phyloP scores from a whole-genome alignment of 495 filamentous ascomycete genomes.

The Haplographium delicatum region DNA sequence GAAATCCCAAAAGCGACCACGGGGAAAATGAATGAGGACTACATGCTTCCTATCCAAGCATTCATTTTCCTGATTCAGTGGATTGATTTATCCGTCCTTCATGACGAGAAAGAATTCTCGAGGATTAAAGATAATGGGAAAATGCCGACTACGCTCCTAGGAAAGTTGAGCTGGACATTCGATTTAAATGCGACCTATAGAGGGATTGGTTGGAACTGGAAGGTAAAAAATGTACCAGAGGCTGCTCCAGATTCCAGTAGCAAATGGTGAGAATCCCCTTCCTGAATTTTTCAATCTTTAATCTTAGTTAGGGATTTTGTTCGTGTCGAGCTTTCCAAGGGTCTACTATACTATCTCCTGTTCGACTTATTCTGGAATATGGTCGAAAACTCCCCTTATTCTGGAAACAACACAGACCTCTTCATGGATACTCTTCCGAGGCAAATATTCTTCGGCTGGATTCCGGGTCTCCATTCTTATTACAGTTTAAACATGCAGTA shows the following conservation, averaged over 20 bases:
- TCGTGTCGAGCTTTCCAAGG: neutral
- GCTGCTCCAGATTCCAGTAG: neutral
- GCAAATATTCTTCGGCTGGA: conserved; percentile 2
- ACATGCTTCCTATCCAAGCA: conserved; percentile 11
- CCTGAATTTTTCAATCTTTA: neutral
- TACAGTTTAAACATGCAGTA: conserved; percentile 11
- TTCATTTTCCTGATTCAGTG: conserved; percentile 3
- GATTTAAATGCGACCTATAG: conserved; percentile 11
- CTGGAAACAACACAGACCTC: neutral
- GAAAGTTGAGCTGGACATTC: conserved; percentile 18
- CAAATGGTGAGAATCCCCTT: conserved; percentile 7
- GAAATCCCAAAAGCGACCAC: conserved; percentile 3
- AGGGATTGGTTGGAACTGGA: conserved; percentile 27
- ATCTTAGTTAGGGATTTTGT: conserved; percentile 5
- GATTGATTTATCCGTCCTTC: conserved; percentile 11
- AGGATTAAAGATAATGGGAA: neutral
- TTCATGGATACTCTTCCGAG: conserved; percentile 2
- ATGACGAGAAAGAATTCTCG: conserved; percentile 4
- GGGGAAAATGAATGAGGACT: neutral
- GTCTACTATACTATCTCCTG: conserved; percentile 6
- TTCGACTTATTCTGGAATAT: conserved; percentile 7
- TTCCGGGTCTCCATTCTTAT: neutral
- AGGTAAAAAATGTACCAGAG: conserved; percentile 24
- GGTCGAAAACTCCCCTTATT: conserved; percentile 1
- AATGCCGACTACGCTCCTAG: conserved; percentile 3